Percentiles rank a stretch among this genome's conserved stretches.
phyloP scores from a whole-genome alignment of 148 eudicot genomes.

The Silene latifolia region DNA sequence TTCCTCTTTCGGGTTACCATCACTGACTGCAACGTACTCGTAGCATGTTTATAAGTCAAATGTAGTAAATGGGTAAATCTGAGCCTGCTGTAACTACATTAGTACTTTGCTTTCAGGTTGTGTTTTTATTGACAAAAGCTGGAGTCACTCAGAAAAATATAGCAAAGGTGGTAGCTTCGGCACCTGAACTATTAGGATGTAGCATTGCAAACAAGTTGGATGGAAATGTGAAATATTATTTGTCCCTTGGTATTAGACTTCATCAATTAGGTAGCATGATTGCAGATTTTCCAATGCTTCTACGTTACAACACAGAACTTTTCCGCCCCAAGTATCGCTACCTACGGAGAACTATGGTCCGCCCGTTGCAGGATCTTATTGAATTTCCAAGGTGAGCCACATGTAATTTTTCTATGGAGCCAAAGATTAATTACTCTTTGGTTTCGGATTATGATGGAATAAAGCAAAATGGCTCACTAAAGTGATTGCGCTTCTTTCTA shows the following conservation, averaged over 20 bases:
- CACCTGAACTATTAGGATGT: conserved; percentile 92
- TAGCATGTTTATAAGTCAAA: background rate
- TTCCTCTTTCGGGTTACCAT: background rate
- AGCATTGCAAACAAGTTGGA: conserved; percentile 84
- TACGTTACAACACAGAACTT: conserved; percentile 70
- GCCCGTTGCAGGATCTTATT: conserved; percentile 74
- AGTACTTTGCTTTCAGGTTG: conserved; percentile 42
- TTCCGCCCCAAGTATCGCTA: conserved; percentile 92
- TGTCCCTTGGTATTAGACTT: conserved; percentile 74
- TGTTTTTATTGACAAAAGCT: conserved; percentile 78
- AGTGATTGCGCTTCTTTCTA: too few species aligned
- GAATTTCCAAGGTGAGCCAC: conserved; percentile 80
- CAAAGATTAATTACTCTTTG: too few species aligned
- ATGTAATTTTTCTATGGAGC: too few species aligned
- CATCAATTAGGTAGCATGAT: conserved; percentile 74
- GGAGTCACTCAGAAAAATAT: conserved; percentile 68
- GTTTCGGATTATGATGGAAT: too few species aligned
- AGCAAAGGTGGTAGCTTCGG: conserved; percentile 76
- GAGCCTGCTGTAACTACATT: background rate
- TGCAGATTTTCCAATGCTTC: conserved; percentile 87
- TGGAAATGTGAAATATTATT: conserved; percentile 69
- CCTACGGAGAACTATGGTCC: conserved; percentile 79
- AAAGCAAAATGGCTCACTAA: too few species aligned
- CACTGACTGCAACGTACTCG: too few species aligned
- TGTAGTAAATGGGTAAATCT: background rate